These are phyloP conservation scores for Talaromyces sp. DNA, from an alignment of 2,329 filamentous ascomycete genomes.

Conservation along the genomic window DNA sequence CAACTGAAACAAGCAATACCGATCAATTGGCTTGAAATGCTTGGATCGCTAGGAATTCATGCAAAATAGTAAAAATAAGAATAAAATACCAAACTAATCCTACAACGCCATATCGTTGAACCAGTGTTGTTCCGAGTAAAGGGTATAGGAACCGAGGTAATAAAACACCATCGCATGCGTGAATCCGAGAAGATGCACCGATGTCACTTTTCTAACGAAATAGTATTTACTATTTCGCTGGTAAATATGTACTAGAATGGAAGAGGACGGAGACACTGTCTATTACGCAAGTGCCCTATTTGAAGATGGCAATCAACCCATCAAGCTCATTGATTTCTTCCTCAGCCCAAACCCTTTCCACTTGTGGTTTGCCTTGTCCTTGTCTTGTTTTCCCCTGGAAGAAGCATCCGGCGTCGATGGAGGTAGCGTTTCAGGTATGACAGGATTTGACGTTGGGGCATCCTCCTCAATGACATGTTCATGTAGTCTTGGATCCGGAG, in stretches of 20 bases:
- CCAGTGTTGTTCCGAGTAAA: constrained; percentile 3
- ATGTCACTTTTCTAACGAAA: constrained; percentile 7
- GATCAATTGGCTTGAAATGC: background rate
- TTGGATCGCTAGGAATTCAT: background rate
- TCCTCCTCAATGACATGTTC: constrained; percentile 14
- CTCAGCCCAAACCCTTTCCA: constrained; percentile 41
- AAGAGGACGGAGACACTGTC: background rate
- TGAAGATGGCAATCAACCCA: constrained; percentile 2
- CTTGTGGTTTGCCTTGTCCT: constrained; percentile 18
- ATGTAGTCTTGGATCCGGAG: constrained; percentile 6
- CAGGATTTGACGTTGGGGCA: background rate
- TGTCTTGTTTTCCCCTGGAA: constrained; percentile 6
- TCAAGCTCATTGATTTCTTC: constrained; percentile 41
- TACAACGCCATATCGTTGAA: constrained; percentile 5
- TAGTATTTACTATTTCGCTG: background rate
- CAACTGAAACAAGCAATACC: background rate
- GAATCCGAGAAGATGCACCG: constrained; percentile 5
- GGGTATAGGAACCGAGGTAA: background rate
- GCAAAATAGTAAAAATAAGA: background rate
- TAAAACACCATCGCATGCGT: constrained; percentile 7
- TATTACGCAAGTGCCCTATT: background rate
- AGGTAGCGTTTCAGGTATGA: background rate
- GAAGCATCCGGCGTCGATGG: background rate
- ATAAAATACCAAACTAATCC: background rate
- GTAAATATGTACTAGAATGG: constrained; percentile 12